phyloP scores from a whole-genome alignment of 2,329 filamentous ascomycete genomes.

The Blastomyces gilchristii region DNA sequence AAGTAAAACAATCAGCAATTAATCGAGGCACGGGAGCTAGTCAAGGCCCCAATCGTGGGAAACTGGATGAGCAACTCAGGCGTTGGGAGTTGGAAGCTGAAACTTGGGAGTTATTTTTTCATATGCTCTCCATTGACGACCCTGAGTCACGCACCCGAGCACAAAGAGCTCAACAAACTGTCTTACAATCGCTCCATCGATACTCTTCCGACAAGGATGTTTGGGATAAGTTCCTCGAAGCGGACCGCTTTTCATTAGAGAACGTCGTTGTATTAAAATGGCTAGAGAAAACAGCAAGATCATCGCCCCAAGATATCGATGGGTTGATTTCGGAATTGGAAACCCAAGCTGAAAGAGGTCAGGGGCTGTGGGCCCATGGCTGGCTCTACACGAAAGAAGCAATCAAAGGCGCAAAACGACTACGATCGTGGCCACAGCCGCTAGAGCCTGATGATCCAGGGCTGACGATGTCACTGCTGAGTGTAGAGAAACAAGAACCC shows the following conservation, averaged over 20 bases:
- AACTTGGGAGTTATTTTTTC: constrained; percentile 77
- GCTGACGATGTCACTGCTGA: constrained; percentile 47
- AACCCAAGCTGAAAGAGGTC: constrained; percentile 61
- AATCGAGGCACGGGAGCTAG: not conserved
- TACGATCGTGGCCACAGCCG: constrained; percentile 56
- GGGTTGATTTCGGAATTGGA: constrained; percentile 67
- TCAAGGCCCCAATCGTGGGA: constrained; percentile 4
- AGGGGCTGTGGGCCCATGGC: constrained; percentile 70
- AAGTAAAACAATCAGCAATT: constrained; percentile 21
- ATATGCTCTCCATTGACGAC: constrained; percentile 63
- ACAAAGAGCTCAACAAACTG: constrained; percentile 31
- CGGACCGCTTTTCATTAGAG: constrained; percentile 64
- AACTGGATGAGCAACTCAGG: constrained; percentile 38
- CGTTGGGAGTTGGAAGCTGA: constrained; percentile 74
- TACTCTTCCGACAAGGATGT: constrained; percentile 53
- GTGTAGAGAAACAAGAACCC: constrained; percentile 49
- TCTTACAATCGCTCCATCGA: constrained; percentile 38
- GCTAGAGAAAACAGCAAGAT: constrained; percentile 67
- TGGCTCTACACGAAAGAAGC: constrained; percentile 86
- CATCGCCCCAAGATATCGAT: constrained; percentile 59
- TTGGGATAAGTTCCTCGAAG: constrained; percentile 64
- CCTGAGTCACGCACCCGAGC: constrained; percentile 34
- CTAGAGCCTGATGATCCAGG: constrained; percentile 53
- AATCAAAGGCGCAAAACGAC: constrained; percentile 80
- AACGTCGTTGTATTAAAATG: constrained; percentile 73